Conservation (phyloP, 345 rosid species). For the Gossypioides kirkii region DNA sequence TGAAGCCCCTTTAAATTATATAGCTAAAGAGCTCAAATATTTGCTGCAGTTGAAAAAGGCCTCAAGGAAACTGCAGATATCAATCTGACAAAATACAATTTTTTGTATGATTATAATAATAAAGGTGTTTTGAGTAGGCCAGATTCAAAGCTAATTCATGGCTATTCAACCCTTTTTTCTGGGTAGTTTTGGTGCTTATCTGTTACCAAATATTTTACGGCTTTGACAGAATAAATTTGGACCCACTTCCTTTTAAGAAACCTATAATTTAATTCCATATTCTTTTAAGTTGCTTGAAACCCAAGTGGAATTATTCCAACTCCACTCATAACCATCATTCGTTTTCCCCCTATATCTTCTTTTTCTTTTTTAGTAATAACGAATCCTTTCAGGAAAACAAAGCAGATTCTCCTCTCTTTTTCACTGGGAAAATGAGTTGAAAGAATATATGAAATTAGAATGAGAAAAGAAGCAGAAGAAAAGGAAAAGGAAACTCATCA, state of each 20-base stretch:
- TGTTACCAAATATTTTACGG: background rate
- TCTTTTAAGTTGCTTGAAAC: slow-evolving; percentile 4
- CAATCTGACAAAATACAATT: background rate
- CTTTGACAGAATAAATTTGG: background rate
- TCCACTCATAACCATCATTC: background rate
- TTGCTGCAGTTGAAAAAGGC: background rate
- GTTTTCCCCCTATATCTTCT: background rate
- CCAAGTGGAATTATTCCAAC: slow-evolving; percentile 3
- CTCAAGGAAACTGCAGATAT: background rate
- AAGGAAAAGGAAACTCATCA: too few species aligned
- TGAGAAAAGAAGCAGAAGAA: too few species aligned
- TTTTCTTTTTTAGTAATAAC: too few species aligned
- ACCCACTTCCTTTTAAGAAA: slow-evolving; percentile 1
- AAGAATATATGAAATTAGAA: too few species aligned
- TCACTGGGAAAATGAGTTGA: too few species aligned
- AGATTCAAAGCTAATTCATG: background rate
- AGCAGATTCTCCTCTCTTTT: background rate
- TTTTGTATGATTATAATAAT: background rate
- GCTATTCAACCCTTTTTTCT: background rate
- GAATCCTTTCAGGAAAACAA: background rate
- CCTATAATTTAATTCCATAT: background rate
- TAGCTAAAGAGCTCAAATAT: background rate
- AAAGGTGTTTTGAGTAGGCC: background rate
- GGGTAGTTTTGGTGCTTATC: background rate
- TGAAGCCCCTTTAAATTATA: background rate